Base-by-base conservation (phyloP, 2,329 filamentous ascomycete species). In the Bipolaris bicolor region DNA sequence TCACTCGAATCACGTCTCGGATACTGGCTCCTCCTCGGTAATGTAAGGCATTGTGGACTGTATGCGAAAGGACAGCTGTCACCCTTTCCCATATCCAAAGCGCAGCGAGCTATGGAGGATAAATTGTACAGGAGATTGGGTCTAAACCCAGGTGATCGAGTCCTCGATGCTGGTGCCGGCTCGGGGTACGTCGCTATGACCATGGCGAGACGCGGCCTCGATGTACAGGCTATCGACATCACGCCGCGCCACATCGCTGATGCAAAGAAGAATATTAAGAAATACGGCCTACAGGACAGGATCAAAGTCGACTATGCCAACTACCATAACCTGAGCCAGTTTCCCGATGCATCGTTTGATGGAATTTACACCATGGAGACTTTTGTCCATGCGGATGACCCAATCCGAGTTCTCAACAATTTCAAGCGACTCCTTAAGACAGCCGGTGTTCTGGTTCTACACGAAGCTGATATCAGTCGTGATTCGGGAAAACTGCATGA, bases 341-440 rank as follows among this genome's bases (percentile, higher is more conserved):
- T 84, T 20, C 52, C 62, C 0, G 61, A 72, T 24, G 68, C 62
- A 3, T 79, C 75, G 0, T 78, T 82, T 40, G 82, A 86, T 52
- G 83, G 82, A 3, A 71, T 82, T 26, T 86, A 85, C 66, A 85
- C 83, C 0, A 82, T 85, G 79, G 82, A 86, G 67, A 84, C 82
- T 0, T 78, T 86, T 45, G 82, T 84, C 0, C 83, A 86, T 62
- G 81, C 83, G 1, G 81, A 79, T 1, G 77, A 84, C 37, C 78
- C 81, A 0, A 61, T 75, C 39, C 69, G 66, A 6, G 83, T 80
- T 1, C 70, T 83, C 1, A 61, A 59, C 5, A 79, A 80, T 16
- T 84, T 85, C 69, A 78, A 75, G 64, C 78, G 82, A 13, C 60
- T 83, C 0, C 68, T 85, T 5, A 72, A 73, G 22, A 82, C 81